Evolutionary conservation across 129 eudicot genomes (phyloP).

Genomic region (Flaveria sonorensis): DNA sequence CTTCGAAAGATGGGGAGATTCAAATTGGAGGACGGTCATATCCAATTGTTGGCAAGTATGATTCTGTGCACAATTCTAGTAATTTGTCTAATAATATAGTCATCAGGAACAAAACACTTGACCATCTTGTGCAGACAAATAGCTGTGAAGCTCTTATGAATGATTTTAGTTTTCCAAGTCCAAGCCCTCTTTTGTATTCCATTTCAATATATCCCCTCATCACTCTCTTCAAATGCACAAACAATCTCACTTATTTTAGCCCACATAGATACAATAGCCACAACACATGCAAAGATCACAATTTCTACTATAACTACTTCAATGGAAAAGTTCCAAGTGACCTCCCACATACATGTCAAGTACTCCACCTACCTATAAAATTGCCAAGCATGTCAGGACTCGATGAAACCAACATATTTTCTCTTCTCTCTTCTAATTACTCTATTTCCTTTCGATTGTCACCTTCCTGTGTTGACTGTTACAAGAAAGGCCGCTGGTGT

Average conservation of each 20-base stretch:
- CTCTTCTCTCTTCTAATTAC: background rate
- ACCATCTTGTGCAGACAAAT: background rate
- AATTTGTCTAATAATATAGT: no score
- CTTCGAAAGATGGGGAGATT: background rate
- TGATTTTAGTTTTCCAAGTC: slow-evolving; percentile 19
- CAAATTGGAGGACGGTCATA: background rate
- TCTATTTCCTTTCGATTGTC: slow-evolving; percentile 20
- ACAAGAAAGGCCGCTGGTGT: slow-evolving; percentile 24
- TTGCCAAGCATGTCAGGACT: background rate
- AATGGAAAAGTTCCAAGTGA: background rate
- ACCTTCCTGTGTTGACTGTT: slow-evolving; percentile 15
- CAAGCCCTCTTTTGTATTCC: slow-evolving; percentile 31
- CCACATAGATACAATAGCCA: background rate
- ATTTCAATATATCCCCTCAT: slow-evolving; percentile 7
- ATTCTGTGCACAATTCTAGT: no score
- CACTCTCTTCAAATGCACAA: slow-evolving; percentile 43
- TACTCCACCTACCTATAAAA: background rate
- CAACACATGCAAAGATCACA: background rate
- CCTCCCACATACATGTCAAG: slow-evolving; percentile 25
- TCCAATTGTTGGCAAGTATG: background rate
- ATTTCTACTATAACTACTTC: slow-evolving; percentile 6
- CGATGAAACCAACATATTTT: slow-evolving; percentile 21
- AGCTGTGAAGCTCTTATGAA: slow-evolving; percentile 26
- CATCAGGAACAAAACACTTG: background rate
- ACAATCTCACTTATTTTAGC: background rate